Base-by-base conservation (phyloP, 257 asterid genomes). In the Solanum arcanum region DNA sequence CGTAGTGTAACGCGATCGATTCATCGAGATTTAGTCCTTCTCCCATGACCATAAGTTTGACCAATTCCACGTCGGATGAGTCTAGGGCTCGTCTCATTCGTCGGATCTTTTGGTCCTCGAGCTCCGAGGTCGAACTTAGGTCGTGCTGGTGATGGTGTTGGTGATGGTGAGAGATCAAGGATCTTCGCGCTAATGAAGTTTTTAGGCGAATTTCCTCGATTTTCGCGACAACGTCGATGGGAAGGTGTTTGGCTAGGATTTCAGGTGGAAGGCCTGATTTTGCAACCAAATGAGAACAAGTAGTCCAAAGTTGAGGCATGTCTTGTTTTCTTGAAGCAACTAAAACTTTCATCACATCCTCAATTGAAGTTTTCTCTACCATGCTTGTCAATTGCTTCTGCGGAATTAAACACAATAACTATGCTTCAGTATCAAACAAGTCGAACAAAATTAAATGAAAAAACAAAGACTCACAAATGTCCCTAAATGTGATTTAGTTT, bases 41-140 rank as follows among this genome's bases (percentile, higher is more conserved):
- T 3, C 99, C 98, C 99, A 96, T 96, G 23, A 96, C 99, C 99
- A 96, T 96, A 7, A 96, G 99, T 89, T 96, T 96, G 59, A 96
- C 98, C 0, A 96, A 95, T 85, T 96, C 99, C 4, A 95, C 99
- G 39, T 96, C 99, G 0, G 99, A 96, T 0, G 98, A 94, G 91
- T 95, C 98, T 1, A 96, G 98, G 16, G 99, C 99, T 4, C 99
- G 94, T 33, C 98, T 90, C 99, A 96, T 96, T 27, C 99, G 90
- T 1, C 98, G 93, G 23, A 96, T 94, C 62, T 94, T 96, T 39
- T 96, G 98, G 89, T 95, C 98, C 89, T 96, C 98, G 0, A 95
- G 92, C 83, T 95, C 95, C 1, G 41, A 44, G 4, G 41, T 27
- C 0, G 95, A 89, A 0, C 93, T 94, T 0, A 92, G 91, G 9